Percentiles rank a stretch among this genome's conserved stretches.
These are phyloP conservation scores for Elsinoe arachidis DNA, from an alignment of 2,329 filamentous ascomycete species.

Conservation along the genomic window DNA sequence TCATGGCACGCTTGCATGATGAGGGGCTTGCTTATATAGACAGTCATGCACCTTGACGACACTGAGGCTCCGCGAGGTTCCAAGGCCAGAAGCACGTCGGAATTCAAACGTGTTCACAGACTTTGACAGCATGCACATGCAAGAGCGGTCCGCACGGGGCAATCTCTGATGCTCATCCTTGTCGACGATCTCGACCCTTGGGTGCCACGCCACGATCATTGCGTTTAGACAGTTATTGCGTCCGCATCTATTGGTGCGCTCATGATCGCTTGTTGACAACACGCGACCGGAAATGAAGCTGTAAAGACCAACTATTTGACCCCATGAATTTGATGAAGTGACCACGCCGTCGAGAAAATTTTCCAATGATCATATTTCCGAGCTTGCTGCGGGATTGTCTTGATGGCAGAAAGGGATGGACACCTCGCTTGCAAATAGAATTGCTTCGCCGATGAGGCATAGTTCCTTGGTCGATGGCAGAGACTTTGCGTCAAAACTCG, in stretches of 20 bases:
- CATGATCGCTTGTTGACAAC: not conserved
- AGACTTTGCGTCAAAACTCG: too few species aligned
- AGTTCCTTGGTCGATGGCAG: too few species aligned
- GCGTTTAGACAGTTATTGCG: not conserved
- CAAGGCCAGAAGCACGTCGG: not conserved
- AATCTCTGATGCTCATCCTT: not conserved
- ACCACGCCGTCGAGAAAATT: not conserved
- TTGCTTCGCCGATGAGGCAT: too few species aligned
- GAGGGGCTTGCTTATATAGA: not conserved
- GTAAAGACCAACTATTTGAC: not conserved
- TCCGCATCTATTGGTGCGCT: not conserved
- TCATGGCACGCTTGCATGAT: not conserved
- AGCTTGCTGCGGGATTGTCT: not conserved
- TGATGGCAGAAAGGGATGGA: not conserved
- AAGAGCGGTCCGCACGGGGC: not conserved
- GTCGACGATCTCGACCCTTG: not conserved
- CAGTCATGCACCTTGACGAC: conserved; percentile 3
- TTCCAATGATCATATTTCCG: not conserved
- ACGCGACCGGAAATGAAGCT: not conserved
- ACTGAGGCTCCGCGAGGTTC: not conserved
- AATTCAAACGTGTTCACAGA: not conserved
- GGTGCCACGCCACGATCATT: not conserved
- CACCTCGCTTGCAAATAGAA: not conserved
- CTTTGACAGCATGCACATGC: not conserved
- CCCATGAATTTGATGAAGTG: not conserved